phyloP scores from a whole-genome alignment of 1,284 basidiomycete genomes.

The Xerocomus nothofagi region DNA sequence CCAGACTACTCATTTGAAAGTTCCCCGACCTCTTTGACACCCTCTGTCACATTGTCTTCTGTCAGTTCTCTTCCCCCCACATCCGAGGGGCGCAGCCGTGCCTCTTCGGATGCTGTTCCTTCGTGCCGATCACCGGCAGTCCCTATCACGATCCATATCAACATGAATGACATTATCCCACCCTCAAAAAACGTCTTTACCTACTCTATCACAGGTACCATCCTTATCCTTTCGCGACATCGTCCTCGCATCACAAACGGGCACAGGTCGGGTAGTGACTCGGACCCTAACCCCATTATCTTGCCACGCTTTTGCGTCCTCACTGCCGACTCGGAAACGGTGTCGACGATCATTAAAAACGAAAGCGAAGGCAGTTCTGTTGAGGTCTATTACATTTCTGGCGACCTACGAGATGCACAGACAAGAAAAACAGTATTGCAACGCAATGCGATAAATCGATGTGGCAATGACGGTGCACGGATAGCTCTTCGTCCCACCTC shows the following conservation, averaged over 20 bases:
- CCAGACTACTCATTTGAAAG: slow-evolving; percentile 75
- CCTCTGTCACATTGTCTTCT: slow-evolving; percentile 54
- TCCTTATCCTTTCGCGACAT: slow-evolving; percentile 55
- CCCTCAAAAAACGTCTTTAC: slow-evolving; percentile 61
- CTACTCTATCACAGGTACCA: slow-evolving; percentile 63
- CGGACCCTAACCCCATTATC: slow-evolving; percentile 48
- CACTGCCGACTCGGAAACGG: slow-evolving; percentile 59
- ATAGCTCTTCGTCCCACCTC: slow-evolving; percentile 49
- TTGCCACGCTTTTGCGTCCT: slow-evolving; percentile 70
- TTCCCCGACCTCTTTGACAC: slow-evolving; percentile 49
- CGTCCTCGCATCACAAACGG: slow-evolving; percentile 24
- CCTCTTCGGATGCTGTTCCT: slow-evolving; percentile 26
- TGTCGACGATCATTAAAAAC: slow-evolving; percentile 56
- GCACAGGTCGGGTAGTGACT: slow-evolving; percentile 34
- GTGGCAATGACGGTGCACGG: slow-evolving; percentile 57
- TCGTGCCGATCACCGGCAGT: slow-evolving; percentile 22
- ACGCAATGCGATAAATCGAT: slow-evolving; percentile 55
- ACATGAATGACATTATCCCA: slow-evolving; percentile 73
- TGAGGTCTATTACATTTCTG: slow-evolving; percentile 61
- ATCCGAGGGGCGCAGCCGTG: slow-evolving; percentile 37
- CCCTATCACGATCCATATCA: slow-evolving; percentile 61
- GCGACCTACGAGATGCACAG: slow-evolving; percentile 57
- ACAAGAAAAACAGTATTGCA: slow-evolving; percentile 61
- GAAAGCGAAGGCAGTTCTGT: slow-evolving; percentile 50
- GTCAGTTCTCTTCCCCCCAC: slow-evolving; percentile 51